Evolutionary conservation across 768 basidiomycete genomes (phyloP).

Genomic region (Antrodiella citrinella): DNA sequence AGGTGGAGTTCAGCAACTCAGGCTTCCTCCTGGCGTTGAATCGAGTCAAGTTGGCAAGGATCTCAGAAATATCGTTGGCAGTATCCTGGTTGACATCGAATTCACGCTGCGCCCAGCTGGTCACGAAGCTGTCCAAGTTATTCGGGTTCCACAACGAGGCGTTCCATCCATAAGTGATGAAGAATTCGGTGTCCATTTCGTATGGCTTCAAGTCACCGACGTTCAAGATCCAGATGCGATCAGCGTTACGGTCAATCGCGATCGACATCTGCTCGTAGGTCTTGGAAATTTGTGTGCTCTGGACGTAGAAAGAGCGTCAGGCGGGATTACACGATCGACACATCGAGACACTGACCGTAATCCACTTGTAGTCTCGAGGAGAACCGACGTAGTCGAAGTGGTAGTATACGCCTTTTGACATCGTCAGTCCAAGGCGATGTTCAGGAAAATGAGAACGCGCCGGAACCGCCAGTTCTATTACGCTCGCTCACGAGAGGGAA

Average conservation of each 20-base stretch:
- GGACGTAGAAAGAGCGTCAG: no score
- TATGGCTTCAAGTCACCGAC: constrained; percentile 73
- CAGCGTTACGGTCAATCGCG: constrained; percentile 50
- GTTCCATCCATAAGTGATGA: constrained; percentile 57
- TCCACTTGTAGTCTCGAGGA: constrained; percentile 68
- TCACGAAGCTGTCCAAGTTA: constrained; percentile 46
- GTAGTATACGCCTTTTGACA: constrained; percentile 7
- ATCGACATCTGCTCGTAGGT: constrained; percentile 65
- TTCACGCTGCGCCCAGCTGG: constrained; percentile 55
- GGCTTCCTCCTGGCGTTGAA: constrained; percentile 58
- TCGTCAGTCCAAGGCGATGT: neutral
- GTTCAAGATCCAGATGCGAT: constrained; percentile 61
- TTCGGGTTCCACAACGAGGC: constrained; percentile 43
- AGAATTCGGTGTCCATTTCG: constrained; percentile 65
- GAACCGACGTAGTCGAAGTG: constrained; percentile 50
- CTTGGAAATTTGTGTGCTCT: constrained; percentile 51
- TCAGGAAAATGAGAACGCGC: constrained; percentile 58
- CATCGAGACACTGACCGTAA: constrained; percentile 37
- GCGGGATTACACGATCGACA: constrained; percentile 1
- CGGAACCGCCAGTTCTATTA: constrained; percentile 58
- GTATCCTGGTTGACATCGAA: constrained; percentile 39
- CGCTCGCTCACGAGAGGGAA: constrained; percentile 45
- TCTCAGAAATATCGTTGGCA: constrained; percentile 36
- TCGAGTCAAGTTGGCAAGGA: constrained; percentile 48
- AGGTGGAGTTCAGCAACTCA: constrained; percentile 54